Evolutionary conservation across 495 filamentous ascomycete species (phyloP).

Genomic region (Geopyxis carbonaria): DNA sequence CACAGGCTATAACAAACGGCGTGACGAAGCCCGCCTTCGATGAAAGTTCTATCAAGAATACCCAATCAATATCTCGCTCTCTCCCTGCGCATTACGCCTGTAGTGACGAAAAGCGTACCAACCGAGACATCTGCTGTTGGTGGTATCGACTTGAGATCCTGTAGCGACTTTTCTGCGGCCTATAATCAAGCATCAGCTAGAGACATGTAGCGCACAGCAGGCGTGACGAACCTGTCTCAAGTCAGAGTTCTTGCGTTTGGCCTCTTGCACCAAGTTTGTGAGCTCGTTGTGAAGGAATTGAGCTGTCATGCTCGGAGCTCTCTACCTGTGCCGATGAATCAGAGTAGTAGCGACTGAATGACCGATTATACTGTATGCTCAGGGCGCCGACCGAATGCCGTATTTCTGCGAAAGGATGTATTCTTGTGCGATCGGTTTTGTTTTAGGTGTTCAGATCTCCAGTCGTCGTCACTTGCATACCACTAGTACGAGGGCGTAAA

Average conservation of each 20-base stretch:
- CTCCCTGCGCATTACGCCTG: too few relatives aligned
- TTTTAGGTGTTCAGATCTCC: too few relatives aligned
- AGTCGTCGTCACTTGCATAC: too few relatives aligned
- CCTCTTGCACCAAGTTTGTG: constrained; percentile 82
- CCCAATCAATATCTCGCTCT: too few relatives aligned
- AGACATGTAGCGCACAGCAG: constrained; percentile 5
- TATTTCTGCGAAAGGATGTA: too few relatives aligned
- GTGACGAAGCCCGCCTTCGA: constrained; percentile 68
- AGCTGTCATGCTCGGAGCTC: constrained; percentile 51
- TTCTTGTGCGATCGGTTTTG: too few relatives aligned
- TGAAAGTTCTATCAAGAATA: constrained; percentile 67
- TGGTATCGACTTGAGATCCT: constrained; percentile 68
- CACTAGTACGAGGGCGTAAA: too few relatives aligned
- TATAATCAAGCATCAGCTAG: constrained; percentile 25
- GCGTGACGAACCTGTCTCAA: constrained; percentile 26
- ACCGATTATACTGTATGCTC: too few relatives aligned
- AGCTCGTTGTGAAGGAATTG: constrained; percentile 83
- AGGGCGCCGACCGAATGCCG: too few relatives aligned
- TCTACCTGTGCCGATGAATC: background rate
- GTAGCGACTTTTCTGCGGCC: constrained; percentile 88
- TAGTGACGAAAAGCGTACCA: constrained; percentile 46
- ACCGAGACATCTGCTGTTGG: constrained; percentile 71
- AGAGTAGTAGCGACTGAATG: background rate
- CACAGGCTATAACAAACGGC: constrained; percentile 83
- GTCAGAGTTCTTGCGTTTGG: constrained; percentile 80